These are phyloP conservation scores for Onygenales sp. DNA, from an alignment of 2,329 filamentous ascomycete genomes.

Conservation along the genomic window DNA sequence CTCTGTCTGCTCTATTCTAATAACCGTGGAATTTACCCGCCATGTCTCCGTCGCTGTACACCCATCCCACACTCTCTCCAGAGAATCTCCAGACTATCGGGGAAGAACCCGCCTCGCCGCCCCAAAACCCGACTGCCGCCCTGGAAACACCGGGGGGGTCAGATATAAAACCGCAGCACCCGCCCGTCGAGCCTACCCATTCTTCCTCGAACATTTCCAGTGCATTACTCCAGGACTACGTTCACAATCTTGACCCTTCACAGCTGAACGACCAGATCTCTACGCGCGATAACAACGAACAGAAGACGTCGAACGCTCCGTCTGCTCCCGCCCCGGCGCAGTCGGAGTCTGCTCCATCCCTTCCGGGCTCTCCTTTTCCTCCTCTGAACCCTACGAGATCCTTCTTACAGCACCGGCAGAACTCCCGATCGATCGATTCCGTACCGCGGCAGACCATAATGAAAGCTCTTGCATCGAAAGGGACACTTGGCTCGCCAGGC, in stretches of 20 bases:
- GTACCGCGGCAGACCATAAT: constrained; percentile 72
- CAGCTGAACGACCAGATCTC: constrained; percentile 27
- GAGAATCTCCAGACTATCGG: constrained; percentile 7
- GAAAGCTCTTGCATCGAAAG: constrained; percentile 62
- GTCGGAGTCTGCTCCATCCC: not conserved
- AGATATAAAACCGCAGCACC: constrained; percentile 15
- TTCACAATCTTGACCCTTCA: constrained; percentile 32
- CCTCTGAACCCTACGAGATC: constrained; percentile 26
- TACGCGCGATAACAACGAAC: constrained; percentile 13
- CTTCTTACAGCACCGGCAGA: constrained; percentile 37
- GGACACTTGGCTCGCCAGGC: constrained; percentile 30
- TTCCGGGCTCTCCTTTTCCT: constrained; percentile 12
- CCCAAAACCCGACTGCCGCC: constrained; percentile 8
- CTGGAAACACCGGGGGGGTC: constrained; percentile 10
- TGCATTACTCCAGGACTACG: constrained; percentile 34
- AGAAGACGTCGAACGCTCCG: constrained; percentile 13
- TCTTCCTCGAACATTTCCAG: constrained; percentile 11
- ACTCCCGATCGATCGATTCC: constrained; percentile 51
- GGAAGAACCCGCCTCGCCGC: constrained; percentile 9
- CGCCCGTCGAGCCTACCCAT: constrained; percentile 13
- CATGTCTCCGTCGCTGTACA: constrained; percentile 7
- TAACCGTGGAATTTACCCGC: not conserved
- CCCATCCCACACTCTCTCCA: constrained; percentile 10
- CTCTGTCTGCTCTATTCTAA: not conserved
- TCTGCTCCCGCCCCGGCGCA: constrained; percentile 14